A percentile compares a stretch with the other conserved stretches of the same genome.
phyloP scores from a whole-genome alignment of 352 stramenopile species.

The Pythium plurisporium region DNA sequence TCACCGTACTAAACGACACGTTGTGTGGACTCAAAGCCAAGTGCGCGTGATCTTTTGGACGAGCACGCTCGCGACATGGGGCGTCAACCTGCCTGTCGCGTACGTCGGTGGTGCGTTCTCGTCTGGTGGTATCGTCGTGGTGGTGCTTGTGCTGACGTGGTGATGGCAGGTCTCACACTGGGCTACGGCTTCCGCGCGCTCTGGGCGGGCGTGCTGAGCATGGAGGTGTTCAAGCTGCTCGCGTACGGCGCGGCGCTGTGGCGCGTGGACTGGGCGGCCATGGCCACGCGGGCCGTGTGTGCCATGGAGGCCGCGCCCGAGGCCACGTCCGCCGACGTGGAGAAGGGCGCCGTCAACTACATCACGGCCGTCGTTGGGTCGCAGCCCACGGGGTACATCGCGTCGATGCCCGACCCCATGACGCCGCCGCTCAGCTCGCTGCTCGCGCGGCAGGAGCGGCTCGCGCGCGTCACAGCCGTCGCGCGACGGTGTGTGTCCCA shows the following conservation, averaged over 20 bases:
- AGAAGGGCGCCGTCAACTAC: conserved; percentile 56
- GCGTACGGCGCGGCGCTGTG: conserved; percentile 42
- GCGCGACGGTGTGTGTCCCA: conserved; percentile 22
- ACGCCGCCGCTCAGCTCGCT: conserved; percentile 44
- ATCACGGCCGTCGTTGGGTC: conserved; percentile 56
- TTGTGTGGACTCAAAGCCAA: too few relatives aligned
- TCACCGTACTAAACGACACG: too few relatives aligned
- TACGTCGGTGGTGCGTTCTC: conserved; percentile 37
- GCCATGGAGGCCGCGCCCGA: conserved; percentile 41
- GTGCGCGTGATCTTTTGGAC: conserved; percentile 60
- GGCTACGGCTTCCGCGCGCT: conserved; percentile 57
- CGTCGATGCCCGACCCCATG: conserved; percentile 33
- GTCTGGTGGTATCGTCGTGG: too few relatives aligned
- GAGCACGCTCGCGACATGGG: conserved; percentile 60
- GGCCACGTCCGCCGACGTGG: conserved; percentile 29
- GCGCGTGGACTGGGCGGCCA: conserved; percentile 42
- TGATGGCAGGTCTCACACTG: conserved; percentile 29
- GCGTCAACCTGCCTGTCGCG: conserved; percentile 57
- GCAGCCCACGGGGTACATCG: conserved; percentile 48
- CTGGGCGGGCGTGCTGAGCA: conserved; percentile 55
- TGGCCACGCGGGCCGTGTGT: conserved; percentile 39
- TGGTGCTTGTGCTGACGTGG: background rate
- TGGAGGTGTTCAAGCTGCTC: conserved; percentile 62
- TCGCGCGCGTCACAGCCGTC: conserved; percentile 19
- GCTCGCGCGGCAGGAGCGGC: conserved; percentile 29